Conservation (phyloP, 805 yeast species). For the Metschnikowia shivogae region DNA sequence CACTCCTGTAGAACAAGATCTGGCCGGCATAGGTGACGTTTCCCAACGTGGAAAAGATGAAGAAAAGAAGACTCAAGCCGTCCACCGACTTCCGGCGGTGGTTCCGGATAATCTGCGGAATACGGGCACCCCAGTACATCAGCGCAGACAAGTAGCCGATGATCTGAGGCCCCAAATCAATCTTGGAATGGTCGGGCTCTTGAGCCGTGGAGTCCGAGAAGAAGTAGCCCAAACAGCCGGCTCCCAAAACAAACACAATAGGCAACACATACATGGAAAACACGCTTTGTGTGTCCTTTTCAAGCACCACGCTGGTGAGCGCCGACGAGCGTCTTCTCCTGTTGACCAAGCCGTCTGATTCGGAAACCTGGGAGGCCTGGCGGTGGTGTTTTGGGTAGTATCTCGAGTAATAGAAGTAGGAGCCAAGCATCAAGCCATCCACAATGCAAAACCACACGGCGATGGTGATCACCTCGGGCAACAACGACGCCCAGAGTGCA, state of each 20-base stretch:
- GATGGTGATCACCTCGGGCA: conserved; percentile 65
- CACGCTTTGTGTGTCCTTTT: conserved; percentile 43
- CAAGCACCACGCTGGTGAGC: conserved; percentile 46
- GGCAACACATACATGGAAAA: conserved; percentile 56
- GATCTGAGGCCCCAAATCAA: conserved; percentile 55
- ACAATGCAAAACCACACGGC: conserved; percentile 78
- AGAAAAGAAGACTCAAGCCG: conserved; percentile 82
- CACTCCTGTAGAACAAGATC: conserved; percentile 62
- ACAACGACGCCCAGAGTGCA: conserved; percentile 61
- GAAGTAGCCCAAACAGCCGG: conserved; percentile 60
- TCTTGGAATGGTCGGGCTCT: conserved; percentile 22
- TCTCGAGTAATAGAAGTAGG: conserved; percentile 54
- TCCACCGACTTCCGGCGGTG: conserved; percentile 70
- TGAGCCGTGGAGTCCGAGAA: conserved; percentile 31
- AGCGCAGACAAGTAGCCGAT: conserved; percentile 68
- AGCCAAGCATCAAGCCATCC: conserved; percentile 54
- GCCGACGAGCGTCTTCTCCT: conserved; percentile 50
- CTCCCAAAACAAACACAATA: conserved; percentile 52
- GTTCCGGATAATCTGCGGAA: conserved; percentile 84
- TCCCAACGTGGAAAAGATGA: conserved; percentile 69
- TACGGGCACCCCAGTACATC: conserved; percentile 62
- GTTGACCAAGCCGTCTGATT: conserved; percentile 29
- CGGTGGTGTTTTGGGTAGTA: conserved; percentile 39
- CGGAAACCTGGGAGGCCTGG: conserved; percentile 2
- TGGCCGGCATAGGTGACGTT: conserved; percentile 73